These are phyloP conservation scores for Peniophora sp. DNA, from an alignment of 1,284 basidiomycete species.

Conservation along the genomic window DNA sequence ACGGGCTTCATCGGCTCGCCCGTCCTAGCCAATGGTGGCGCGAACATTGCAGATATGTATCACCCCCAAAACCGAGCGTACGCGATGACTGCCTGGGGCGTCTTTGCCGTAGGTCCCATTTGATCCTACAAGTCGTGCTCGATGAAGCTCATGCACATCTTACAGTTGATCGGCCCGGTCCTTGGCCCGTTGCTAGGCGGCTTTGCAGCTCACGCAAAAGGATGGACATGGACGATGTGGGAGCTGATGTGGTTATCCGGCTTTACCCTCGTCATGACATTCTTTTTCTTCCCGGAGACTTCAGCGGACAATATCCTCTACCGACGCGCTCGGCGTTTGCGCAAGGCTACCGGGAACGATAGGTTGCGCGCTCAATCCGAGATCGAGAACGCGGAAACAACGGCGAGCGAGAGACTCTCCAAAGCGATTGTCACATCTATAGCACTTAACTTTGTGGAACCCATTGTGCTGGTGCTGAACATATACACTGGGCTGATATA, in stretches of 20 bases:
- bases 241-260: constrained; percentile 43
- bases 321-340: constrained; percentile 20
- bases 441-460: constrained; percentile 30
- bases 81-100: constrained; percentile 48
- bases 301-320: constrained; percentile 34
- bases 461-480: constrained; percentile 31
- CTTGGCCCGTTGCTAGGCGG: constrained; percentile 42
- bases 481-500: constrained; percentile 29
- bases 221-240: constrained; percentile 51
- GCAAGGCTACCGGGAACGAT: constrained; percentile 20
- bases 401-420: constrained; percentile 12
- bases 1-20: constrained; percentile 44
- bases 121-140: background rate
- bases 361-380: constrained; percentile 19
- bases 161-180: constrained; percentile 36
- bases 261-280: constrained; percentile 27
- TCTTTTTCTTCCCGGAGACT: constrained; percentile 46
- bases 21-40: constrained; percentile 25
- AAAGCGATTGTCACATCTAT: constrained; percentile 30
- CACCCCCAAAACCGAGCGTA: constrained; percentile 45
- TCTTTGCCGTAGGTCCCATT: constrained; percentile 31
- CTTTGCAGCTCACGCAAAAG: constrained; percentile 22
- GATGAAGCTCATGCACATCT: too few relatives aligned
- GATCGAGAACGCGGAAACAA: constrained; percentile 15
- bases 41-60: constrained; percentile 36